Evolutionary conservation across 2,329 filamentous ascomycete genomes (phyloP).

Genomic region (Aspergillus arachidicola): DNA sequence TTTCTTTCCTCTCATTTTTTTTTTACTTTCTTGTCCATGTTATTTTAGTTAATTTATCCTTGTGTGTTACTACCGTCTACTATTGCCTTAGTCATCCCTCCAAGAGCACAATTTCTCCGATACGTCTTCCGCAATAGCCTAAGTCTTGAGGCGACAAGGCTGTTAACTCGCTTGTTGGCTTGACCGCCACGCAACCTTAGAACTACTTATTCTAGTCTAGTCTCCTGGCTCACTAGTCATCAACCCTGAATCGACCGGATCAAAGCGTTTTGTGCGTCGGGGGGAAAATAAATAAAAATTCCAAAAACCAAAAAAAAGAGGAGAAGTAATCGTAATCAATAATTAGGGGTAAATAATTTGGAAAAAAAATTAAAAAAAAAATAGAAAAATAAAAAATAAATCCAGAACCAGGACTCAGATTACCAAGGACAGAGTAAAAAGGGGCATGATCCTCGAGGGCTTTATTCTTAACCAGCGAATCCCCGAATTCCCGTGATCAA

Average conservation of each 20-base stretch:
- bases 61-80: neutral
- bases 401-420: neutral
- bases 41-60: neutral
- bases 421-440: conserved; percentile 1
- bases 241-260: neutral
- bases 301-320: neutral
- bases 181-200: neutral
- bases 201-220: neutral
- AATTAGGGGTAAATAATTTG: neutral
- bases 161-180: neutral
- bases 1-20: neutral
- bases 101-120: neutral
- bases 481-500: neutral
- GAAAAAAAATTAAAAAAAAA: neutral
- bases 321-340: neutral
- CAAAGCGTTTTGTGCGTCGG: neutral
- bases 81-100: conserved; percentile 1
- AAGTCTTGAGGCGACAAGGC: conserved; percentile 7
- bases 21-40: neutral
- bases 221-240: neutral
- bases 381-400: neutral
- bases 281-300: neutral
- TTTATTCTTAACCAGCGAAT: neutral
- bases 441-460: neutral
- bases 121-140: neutral